Evolutionary conservation across 768 basidiomycete genomes (phyloP).

Genomic region (Panaeolus cyanescens): DNA sequence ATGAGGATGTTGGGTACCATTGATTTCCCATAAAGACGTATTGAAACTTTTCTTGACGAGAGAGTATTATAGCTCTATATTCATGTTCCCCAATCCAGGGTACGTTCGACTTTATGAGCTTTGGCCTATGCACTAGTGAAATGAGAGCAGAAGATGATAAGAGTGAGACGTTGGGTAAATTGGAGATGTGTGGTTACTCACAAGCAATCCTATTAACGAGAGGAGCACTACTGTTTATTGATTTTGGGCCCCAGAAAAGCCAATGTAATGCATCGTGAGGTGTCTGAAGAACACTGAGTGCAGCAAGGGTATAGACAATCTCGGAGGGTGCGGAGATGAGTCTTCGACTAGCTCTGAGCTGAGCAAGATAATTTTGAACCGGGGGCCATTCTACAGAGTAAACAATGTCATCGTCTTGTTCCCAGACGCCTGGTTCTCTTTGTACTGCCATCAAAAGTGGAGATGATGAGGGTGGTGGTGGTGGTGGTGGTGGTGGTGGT

Average conservation of each 20-base stretch:
- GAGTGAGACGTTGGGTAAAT: neutral
- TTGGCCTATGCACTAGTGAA: constrained; percentile 38
- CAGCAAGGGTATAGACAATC: constrained; percentile 56
- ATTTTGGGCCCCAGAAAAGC: constrained; percentile 62
- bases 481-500: constrained; percentile 17
- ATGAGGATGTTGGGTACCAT: constrained; percentile 23
- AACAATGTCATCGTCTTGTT: constrained; percentile 36
- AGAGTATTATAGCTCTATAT: constrained; percentile 24
- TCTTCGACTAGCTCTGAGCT: constrained; percentile 37
- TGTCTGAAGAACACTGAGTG: constrained; percentile 58
- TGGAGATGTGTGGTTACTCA: constrained; percentile 32
- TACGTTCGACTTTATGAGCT: constrained; percentile 39
- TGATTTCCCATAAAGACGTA: constrained; percentile 17
- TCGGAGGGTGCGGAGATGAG: constrained; percentile 43
- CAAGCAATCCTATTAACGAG: constrained; percentile 55
- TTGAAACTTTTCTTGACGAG: constrained; percentile 22
- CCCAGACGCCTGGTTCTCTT: constrained; percentile 40
- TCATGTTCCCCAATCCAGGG: constrained; percentile 46
- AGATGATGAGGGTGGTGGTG: constrained; percentile 16
- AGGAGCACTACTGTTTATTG: constrained; percentile 49
- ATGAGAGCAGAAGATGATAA: neutral
- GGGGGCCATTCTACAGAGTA: constrained; percentile 50
- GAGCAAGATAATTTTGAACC: constrained; percentile 49
- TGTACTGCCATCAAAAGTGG: too few relatives aligned
- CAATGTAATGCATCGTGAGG: constrained; percentile 59